Evolutionary conservation across 2,329 filamentous ascomycete genomes (phyloP).

Genomic region (Talaromyces sp.): DNA sequence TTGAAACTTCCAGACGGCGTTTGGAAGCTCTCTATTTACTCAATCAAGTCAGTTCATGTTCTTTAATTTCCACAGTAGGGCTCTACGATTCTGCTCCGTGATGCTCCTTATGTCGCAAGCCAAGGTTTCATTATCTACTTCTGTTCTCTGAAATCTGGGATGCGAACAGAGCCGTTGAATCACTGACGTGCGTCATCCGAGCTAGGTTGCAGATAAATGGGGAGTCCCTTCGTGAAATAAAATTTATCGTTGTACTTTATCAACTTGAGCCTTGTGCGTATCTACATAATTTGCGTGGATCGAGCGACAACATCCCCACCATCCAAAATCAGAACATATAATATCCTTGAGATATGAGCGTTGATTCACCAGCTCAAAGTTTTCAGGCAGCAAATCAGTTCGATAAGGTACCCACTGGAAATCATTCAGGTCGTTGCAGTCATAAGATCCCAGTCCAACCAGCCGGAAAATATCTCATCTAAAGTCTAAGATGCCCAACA

Average conservation of each 20-base stretch:
- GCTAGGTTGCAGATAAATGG: conserved; percentile 9
- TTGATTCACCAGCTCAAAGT: not conserved
- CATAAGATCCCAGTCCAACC: not conserved
- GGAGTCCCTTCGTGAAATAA: not conserved
- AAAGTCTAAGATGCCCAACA: not conserved
- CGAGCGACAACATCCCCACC: not conserved
- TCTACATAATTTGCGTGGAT: not conserved
- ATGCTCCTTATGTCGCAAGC: not conserved
- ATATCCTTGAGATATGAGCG: not conserved
- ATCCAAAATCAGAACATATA: not conserved
- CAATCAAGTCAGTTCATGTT: not conserved
- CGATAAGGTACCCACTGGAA: not conserved
- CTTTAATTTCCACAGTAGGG: not conserved
- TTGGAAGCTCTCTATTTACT: not conserved
- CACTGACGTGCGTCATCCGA: not conserved
- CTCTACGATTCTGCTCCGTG: not conserved
- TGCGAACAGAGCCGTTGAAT: not conserved
- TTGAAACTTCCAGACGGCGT: not conserved
- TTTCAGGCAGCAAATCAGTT: not conserved
- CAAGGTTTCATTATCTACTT: not conserved
- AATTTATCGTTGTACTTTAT: not conserved
- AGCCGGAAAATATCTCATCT: not conserved
- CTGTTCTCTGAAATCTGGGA: not conserved
- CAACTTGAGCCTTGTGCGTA: not conserved
- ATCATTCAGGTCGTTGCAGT: not conserved